Conservation (phyloP, 495 filamentous ascomycete species). For the Daldinia grandis region DNA sequence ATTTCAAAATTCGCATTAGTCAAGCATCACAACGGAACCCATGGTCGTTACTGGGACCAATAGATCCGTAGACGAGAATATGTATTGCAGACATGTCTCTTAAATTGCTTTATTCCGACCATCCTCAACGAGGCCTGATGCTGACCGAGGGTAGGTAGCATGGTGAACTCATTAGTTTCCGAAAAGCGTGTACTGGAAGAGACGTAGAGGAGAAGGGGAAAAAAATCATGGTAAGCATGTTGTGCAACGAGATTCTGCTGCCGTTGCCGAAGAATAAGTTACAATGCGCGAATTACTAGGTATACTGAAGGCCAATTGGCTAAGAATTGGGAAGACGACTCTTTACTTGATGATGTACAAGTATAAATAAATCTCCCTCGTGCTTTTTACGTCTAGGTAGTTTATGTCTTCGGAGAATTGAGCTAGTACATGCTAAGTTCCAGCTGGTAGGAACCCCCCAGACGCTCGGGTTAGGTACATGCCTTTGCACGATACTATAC, state of each 20-base stretch:
- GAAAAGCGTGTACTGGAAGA: conserved; percentile 23
- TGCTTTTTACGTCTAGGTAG: background rate
- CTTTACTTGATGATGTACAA: conserved; percentile 5
- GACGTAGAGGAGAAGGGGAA: background rate
- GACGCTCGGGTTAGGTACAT: background rate
- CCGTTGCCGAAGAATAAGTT: conserved; percentile 25
- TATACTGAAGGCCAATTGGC: conserved; percentile 23
- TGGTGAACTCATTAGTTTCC: conserved; percentile 16
- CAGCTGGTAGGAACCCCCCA: background rate
- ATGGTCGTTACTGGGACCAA: conserved; percentile 7
- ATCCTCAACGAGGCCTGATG: conserved; percentile 13
- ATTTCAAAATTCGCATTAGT: conserved; percentile 27
- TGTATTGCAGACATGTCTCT: conserved; percentile 15
- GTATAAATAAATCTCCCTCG: conserved; percentile 5
- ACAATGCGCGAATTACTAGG: conserved; percentile 25
- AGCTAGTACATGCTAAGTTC: conserved; percentile 1
- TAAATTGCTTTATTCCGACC: conserved; percentile 8
- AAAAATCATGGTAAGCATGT: conserved; percentile 15
- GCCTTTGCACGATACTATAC: background rate
- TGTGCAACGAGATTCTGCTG: conserved; percentile 18
- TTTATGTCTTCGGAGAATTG: background rate
- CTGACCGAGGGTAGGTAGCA: conserved; percentile 18
- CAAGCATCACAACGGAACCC: conserved; percentile 15
- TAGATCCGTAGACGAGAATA: conserved; percentile 13
- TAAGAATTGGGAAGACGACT: conserved; percentile 14